These are phyloP conservation scores for Rhodotorula paludigena DNA, from an alignment of 768 basidiomycete species.

Conservation along the genomic window DNA sequence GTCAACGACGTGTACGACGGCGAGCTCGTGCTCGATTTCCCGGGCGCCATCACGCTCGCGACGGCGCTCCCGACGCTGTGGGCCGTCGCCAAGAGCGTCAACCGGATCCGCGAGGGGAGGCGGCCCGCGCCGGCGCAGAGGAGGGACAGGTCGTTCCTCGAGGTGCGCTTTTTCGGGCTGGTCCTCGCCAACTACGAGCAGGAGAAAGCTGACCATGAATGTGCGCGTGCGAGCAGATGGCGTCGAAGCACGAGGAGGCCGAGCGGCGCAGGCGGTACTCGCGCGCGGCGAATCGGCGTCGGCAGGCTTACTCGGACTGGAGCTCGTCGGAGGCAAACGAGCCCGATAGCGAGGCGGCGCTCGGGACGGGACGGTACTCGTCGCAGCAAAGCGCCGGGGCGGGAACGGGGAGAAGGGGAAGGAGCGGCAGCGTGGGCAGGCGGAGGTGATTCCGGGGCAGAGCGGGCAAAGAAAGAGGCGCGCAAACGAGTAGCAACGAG, in stretches of 20 bases:
- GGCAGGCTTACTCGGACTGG: background rate
- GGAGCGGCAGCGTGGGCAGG: no score
- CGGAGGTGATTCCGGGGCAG: no score
- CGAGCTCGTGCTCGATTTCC: conserved; percentile 25
- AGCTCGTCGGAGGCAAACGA: background rate
- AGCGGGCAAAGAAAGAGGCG: no score
- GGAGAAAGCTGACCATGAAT: background rate
- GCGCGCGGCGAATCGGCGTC: no score
- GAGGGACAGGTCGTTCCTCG: conserved; percentile 24
- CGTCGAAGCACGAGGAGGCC: background rate
- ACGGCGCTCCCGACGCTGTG: conserved; percentile 31
- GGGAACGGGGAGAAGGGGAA: no score
- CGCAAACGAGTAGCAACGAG: no score
- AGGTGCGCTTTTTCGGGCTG: background rate
- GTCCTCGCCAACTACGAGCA: no score
- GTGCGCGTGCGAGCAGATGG: background rate
- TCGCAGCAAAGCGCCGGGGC: no score
- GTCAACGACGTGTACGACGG: conserved; percentile 27
- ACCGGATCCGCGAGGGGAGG: conserved; percentile 25
- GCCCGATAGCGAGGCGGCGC: no score
- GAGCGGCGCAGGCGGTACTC: no score
- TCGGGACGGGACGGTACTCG: no score
- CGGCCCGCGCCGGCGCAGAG: conserved; percentile 23
- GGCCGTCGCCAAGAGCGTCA: conserved; percentile 27
- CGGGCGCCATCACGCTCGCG: conserved; percentile 28